Base-by-base conservation (phyloP, 768 basidiomycete species). In the Lenzites betulinus region DNA sequence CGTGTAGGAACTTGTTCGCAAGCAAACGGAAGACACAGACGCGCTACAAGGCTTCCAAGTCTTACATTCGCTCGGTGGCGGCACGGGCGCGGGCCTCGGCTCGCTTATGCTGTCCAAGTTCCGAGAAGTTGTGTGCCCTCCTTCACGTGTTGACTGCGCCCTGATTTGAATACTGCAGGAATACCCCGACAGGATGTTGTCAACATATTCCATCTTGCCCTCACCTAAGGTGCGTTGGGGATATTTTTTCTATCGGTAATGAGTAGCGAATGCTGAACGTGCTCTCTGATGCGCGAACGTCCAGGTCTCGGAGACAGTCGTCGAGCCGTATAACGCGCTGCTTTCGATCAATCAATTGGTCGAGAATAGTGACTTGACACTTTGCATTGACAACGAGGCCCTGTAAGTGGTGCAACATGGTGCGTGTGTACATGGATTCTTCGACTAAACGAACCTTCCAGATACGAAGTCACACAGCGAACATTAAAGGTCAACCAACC, bases 31-130 rank as follows among this genome's bases (percentile, higher is more conserved):
- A 71, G 71, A 77, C 1, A 91, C 90, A 66, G 93, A 98, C 41
- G 83, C 87, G 9, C 78, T 98, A 20, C 95, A 98, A 77, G 95
- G 95, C 0, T 93, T 95, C 70, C 93, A 95, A 67, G 73, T 95
- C 48, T 74, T 94, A 11, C 93, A 96, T 64, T 93, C 94, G 18
- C 83, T 98, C 18, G 94, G 94, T 36, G 94, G 94, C 61, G 94
- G 94, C 38, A 95, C 92, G 2, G 94, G 93, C 38, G 86, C 93
- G 23, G 94, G 94, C 18, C 74, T 95, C 42, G 93, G 93, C 39
- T 88, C 87, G 57, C 77, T 95, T 43, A 76, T 95, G 54, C 74
- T 96, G 36, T 85, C 87, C 38, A 95, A 95, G 70, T 75, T 95
- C 60, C 83, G 91, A 53, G 93, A 95, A 77, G 91, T 82, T 64